A percentile compares a stretch with the other conserved stretches of the same genome.
These are phyloP conservation scores for Purpureocillium lavendulum DNA, from an alignment of 2,329 filamentous ascomycete species.

Conservation along the genomic window DNA sequence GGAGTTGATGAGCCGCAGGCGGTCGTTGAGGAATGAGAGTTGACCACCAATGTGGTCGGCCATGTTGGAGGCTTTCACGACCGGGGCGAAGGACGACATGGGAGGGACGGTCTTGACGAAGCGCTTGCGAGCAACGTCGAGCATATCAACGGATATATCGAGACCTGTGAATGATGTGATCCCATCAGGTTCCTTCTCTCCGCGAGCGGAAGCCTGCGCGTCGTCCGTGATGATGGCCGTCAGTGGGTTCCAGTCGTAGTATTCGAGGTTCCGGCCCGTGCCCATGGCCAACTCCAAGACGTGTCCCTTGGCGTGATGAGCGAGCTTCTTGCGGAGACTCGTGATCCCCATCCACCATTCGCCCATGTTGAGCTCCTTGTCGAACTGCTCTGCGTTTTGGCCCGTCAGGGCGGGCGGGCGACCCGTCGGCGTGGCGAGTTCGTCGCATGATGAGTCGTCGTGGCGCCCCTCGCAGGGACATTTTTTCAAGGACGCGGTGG, in stretches of 20 bases:
- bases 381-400: constrained; percentile 46
- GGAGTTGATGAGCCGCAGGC: constrained; percentile 38
- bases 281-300: constrained; percentile 57
- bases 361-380: constrained; percentile 46
- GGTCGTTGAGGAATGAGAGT: constrained; percentile 28
- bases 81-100: constrained; percentile 20
- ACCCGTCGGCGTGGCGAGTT: constrained; percentile 35
- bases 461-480: constrained; percentile 10
- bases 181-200: constrained; percentile 8
- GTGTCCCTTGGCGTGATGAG: constrained; percentile 39
- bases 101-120: constrained; percentile 36
- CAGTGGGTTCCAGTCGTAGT: constrained; percentile 47
- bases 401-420: constrained; percentile 37
- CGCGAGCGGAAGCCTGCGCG: not conserved
- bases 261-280: constrained; percentile 52
- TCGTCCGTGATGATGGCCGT: constrained; percentile 12
- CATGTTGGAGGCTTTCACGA: constrained; percentile 24
- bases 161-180: constrained; percentile 53
- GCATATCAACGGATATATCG: constrained; percentile 53
- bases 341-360: constrained; percentile 51
- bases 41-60: constrained; percentile 25
- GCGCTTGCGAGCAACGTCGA: constrained; percentile 47
- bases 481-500: constrained; percentile 24
- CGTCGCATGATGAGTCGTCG: constrained; percentile 11
- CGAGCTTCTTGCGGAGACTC: constrained; percentile 39